Conservation (phyloP, 169 alveolate species). For the Plasmodium chabaudi region DNA sequence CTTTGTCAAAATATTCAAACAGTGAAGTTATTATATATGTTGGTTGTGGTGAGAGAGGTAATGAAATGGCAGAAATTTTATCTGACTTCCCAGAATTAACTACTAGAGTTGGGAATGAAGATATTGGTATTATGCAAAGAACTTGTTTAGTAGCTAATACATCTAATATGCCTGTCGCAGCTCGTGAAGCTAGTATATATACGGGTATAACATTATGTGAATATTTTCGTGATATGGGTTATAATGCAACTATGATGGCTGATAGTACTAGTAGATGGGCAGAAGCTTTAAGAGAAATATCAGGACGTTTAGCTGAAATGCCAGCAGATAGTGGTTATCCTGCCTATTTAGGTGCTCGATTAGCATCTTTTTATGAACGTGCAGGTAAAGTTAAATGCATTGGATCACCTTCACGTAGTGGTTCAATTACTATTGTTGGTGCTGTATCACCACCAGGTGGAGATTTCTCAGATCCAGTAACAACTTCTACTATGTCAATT, state of each 20-base stretch:
- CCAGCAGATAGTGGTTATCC: conserved; percentile 99
- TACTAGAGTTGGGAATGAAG: conserved; percentile 90
- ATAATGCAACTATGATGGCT: conserved; percentile 99
- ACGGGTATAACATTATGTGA: conserved; percentile 99
- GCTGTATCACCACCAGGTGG: conserved; percentile 99
- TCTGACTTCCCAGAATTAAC: conserved; percentile 99
- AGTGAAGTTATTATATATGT: conserved; percentile 97
- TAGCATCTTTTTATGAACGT: conserved; percentile 99
- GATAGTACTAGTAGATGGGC: conserved; percentile 99
- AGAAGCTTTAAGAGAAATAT: conserved; percentile 99
- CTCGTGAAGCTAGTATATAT: conserved; percentile 99
- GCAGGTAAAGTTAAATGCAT: conserved; percentile 97
- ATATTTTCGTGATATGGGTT: conserved; percentile 99
- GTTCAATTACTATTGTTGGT: conserved; percentile 99
- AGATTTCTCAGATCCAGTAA: conserved; percentile 99
- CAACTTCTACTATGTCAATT: conserved; percentile 97
- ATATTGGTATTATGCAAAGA: conserved; percentile 98
- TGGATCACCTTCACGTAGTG: conserved; percentile 98
- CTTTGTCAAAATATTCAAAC: conserved; percentile 97
- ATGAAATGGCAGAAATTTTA: conserved; percentile 99
- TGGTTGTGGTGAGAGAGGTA: conserved; percentile 99
- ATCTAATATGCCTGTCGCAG: conserved; percentile 99
- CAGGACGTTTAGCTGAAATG: conserved; percentile 99
- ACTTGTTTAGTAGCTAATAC: conserved; percentile 99
- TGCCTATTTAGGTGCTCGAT: conserved; percentile 98